phyloP scores from a whole-genome alignment of 164 flowering plant species.

The Vitis vinifera region DNA sequence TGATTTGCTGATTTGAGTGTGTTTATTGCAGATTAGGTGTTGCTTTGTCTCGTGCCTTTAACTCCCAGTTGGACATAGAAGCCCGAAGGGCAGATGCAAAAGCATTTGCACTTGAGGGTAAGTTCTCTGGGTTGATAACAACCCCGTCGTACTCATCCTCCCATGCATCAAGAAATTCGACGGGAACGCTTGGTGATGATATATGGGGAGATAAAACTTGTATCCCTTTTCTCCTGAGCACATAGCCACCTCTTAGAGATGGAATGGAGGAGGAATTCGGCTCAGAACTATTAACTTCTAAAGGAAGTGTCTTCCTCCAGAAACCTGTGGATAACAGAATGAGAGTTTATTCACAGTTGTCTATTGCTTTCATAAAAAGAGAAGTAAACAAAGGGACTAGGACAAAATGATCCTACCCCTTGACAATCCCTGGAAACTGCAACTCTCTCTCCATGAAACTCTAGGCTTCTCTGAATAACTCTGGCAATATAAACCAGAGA shows the following conservation, averaged over 20 bases:
- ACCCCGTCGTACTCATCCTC: conserved; percentile 65
- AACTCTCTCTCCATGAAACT: conserved; percentile 4
- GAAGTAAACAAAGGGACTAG: background rate
- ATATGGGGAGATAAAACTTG: conserved; percentile 35
- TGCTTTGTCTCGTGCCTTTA: conserved; percentile 30
- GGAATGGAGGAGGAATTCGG: conserved; percentile 4
- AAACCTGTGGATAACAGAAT: conserved; percentile 14
- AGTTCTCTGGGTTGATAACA: conserved; percentile 40
- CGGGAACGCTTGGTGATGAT: conserved; percentile 20
- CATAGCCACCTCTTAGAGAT: conserved; percentile 1
- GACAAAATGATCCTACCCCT: conserved; percentile 1
- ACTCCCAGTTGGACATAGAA: conserved; percentile 53
- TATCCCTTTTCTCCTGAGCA: conserved; percentile 15
- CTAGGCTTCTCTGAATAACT: background rate
- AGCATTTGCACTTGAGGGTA: conserved; percentile 49
- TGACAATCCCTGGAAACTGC: conserved; percentile 1
- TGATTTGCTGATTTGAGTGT: too few relatives aligned
- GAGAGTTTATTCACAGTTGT: background rate
- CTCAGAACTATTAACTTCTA: conserved; percentile 1
- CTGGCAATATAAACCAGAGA: background rate
- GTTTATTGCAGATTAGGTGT: background rate
- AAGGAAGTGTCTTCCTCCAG: background rate
- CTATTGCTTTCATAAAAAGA: too few relatives aligned
- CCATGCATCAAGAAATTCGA: conserved; percentile 41
- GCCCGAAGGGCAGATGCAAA: conserved; percentile 42